A percentile compares a stretch with the other conserved stretches of the same genome.
phyloP scores from a whole-genome alignment of 2,329 filamentous ascomycete species.

The Alternaria rosae region DNA sequence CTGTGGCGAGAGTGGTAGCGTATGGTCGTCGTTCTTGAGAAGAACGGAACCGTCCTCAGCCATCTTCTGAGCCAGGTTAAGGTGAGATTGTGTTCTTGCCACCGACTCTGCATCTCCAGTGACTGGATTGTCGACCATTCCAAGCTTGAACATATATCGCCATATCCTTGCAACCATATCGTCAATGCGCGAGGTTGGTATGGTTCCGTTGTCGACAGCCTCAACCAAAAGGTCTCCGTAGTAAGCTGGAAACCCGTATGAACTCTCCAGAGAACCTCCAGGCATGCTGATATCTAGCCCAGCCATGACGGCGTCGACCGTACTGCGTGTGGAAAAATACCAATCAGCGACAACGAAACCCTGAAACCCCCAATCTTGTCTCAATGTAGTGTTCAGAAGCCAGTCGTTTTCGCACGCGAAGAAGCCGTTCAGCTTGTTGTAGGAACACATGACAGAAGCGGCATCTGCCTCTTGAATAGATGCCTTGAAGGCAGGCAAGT shows the following conservation, averaged over 20 bases:
- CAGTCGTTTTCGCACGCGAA: slow-evolving; percentile 46
- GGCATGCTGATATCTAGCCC: slow-evolving; percentile 14
- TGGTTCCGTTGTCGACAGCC: background rate
- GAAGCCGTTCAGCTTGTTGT: slow-evolving; percentile 2
- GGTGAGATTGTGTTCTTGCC: background rate
- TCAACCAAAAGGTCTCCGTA: background rate
- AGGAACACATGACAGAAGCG: slow-evolving; percentile 5
- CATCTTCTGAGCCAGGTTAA: background rate
- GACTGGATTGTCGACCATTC: background rate
- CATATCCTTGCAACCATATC: background rate
- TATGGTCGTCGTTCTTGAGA: background rate
- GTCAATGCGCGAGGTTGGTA: background rate
- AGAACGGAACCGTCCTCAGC: background rate
- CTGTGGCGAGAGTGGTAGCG: background rate
- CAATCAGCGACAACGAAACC: slow-evolving; percentile 58
- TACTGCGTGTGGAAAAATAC: slow-evolving; percentile 22
- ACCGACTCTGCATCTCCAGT: background rate
- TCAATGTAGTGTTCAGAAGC: slow-evolving; percentile 55
- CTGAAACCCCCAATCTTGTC: slow-evolving; percentile 53
- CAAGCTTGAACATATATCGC: background rate
- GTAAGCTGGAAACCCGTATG: slow-evolving; percentile 7
- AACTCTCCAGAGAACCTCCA: slow-evolving; percentile 4
- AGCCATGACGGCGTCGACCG: background rate
- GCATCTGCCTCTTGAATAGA: slow-evolving; percentile 9
- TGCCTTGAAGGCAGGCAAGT: slow-evolving; percentile 8